Evolutionary conservation across 306 rosid genomes (phyloP).

Genomic region (Lathyrus aphaca): DNA sequence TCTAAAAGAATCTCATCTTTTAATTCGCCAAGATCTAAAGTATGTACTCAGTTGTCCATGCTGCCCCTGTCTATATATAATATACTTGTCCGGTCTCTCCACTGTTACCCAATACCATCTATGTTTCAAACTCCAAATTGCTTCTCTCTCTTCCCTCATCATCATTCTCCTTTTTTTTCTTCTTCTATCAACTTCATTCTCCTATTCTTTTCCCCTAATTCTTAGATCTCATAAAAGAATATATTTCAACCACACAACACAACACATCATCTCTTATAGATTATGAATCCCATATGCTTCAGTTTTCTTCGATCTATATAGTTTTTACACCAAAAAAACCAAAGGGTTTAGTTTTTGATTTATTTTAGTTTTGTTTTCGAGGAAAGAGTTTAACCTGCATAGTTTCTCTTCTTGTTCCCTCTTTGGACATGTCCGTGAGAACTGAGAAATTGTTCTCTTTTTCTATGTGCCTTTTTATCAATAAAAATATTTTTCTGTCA

Average conservation of each 20-base stretch:
- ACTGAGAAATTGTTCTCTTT: slow-evolving; percentile 20
- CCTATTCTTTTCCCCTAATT: neutral
- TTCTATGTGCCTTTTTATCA: neutral
- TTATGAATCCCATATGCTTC: neutral
- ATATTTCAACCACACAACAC: neutral
- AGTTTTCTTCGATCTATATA: slow-evolving; percentile 14
- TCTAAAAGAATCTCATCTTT: neutral
- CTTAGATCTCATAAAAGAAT: neutral
- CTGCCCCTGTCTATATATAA: neutral
- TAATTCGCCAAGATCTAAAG: neutral
- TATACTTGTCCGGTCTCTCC: neutral
- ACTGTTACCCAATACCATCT: neutral
- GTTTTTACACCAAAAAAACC: neutral
- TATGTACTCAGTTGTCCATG: neutral
- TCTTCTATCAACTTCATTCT: neutral
- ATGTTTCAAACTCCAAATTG: neutral
- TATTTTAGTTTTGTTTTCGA: neutral
- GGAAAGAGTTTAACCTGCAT: slow-evolving; percentile 10
- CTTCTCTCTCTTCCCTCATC: neutral
- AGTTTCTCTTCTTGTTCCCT: slow-evolving; percentile 20
- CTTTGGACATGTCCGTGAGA: slow-evolving; percentile 13
- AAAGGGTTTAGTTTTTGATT: neutral
- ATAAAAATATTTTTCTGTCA: neutral
- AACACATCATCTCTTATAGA: neutral
- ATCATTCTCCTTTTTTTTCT: neutral